Evolutionary conservation across 306 rosid species (phyloP).

Genomic region (Quercus berberidifolia): DNA sequence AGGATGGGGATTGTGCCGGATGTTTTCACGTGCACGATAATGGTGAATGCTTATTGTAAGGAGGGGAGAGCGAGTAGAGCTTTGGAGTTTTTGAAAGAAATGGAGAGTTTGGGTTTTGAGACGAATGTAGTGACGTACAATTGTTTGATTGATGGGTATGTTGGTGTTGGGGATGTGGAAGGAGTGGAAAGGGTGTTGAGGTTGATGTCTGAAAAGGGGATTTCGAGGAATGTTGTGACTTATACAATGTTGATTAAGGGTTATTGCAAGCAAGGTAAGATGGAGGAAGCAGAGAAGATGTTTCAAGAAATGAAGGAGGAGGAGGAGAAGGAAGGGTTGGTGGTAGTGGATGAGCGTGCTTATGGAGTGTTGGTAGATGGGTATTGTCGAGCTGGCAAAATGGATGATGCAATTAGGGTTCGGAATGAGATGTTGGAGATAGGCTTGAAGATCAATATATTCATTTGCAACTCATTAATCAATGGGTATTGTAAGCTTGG

Average conservation of each 20-base stretch:
- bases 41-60: constrained; percentile 64
- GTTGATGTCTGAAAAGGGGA: constrained; percentile 53
- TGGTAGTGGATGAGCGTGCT: constrained; percentile 53
- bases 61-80: constrained; percentile 50
- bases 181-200: constrained; percentile 47
- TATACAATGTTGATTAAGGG: constrained; percentile 64
- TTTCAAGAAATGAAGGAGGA: constrained; percentile 44
- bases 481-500: constrained; percentile 66
- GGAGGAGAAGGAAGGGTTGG: constrained; percentile 7
- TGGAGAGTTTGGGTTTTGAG: constrained; percentile 62
- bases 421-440: constrained; percentile 53
- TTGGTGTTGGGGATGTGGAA: constrained; percentile 44
- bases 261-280: constrained; percentile 45
- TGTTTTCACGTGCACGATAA: constrained; percentile 56
- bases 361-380: constrained; percentile 70
- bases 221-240: constrained; percentile 50
- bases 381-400: constrained; percentile 46
- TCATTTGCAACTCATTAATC: constrained; percentile 72
- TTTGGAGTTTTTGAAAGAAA: constrained; percentile 36
- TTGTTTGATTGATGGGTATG: constrained; percentile 66
- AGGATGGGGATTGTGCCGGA: constrained; percentile 59
- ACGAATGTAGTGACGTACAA: constrained; percentile 66
- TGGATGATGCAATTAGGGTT: constrained; percentile 70
- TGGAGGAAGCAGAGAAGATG: constrained; percentile 64
- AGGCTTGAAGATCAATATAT: constrained; percentile 56